Evolutionary conservation across 192 early-diverging fungal species (phyloP), one percentile per base, ranked within the genome.

Genomic region (Backusella sp.): DNA sequence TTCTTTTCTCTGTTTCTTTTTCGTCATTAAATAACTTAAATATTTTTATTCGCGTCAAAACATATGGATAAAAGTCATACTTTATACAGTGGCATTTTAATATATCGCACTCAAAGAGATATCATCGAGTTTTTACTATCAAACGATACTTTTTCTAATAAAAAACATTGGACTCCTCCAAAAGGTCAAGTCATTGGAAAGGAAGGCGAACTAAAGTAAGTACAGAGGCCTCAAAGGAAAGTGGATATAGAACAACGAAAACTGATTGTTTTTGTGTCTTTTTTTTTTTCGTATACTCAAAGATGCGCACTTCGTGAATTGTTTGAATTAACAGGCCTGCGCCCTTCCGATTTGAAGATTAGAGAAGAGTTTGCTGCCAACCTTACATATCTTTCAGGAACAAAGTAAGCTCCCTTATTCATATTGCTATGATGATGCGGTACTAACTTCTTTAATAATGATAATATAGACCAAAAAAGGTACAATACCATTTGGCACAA

Each of bases 171-270:
- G 94, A 89, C 87, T 46, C 90, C 91, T 72, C 95, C 95, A 36
- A 95, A 95, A 81, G 93, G 94, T 72, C 85, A 86, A 73, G 84
- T 90, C 37, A 88, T 94, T 76, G 93, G 92, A 23, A 81, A 88
- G 74, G 95, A 96, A 85, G 91, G 94, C 83, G 92, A 94, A 80
- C 77, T 90, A 79, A 91, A 92, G 94, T 96, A 93, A 85, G 73
- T 49, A 49, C 6, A 49, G 6, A n/a, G 0, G 17, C 46, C n/a
- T 7, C 6, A 17, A 49, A 19, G 46, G 39, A 44, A 68, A 39
- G 14, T 23, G 46, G 14, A 32, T 49, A 26, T 36, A 39, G 26
- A 46, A 52, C n/a, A 28, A 23, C 26, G 17, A 28, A 19, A 39
- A 26, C 42, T 37, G 30, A 14, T n/a, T 26, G 1, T 73, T 71